Evolutionary conservation across 23 red algal genomes (phyloP).

Genomic region (Pyropia yezoensis): DNA sequence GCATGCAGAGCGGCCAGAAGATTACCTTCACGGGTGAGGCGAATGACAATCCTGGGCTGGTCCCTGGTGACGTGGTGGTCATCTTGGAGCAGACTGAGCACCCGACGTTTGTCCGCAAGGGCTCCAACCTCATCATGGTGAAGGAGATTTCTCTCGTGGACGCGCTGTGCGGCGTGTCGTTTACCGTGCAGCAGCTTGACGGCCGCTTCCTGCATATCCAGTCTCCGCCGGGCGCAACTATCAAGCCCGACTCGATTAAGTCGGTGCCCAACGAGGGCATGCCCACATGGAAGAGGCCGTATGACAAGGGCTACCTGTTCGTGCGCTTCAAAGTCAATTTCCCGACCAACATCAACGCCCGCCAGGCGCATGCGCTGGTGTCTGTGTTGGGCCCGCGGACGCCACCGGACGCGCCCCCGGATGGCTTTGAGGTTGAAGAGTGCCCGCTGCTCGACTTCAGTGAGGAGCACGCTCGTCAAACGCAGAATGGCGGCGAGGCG

Average conservation of each 20-base stretch:
- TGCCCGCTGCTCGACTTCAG: conserved; percentile 63
- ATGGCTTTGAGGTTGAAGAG: conserved; percentile 49
- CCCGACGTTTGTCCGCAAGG: conserved; percentile 58
- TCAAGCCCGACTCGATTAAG: conserved; percentile 74
- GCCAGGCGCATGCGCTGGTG: conserved; percentile 40
- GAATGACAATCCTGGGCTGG: conserved; percentile 71
- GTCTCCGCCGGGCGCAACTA: conserved; percentile 39
- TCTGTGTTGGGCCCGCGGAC: conserved; percentile 68
- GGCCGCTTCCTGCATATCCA: conserved; percentile 54
- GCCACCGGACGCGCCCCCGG: conserved; percentile 6
- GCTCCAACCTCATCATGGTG: conserved; percentile 64
- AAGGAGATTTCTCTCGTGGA: conserved; percentile 70
- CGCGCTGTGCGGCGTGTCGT: conserved; percentile 66
- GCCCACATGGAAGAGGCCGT: conserved; percentile 76
- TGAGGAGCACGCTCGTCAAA: conserved; percentile 36
- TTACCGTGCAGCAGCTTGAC: conserved; percentile 78
- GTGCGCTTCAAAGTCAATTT: conserved; percentile 85
- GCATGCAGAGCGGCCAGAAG: conserved; percentile 91
- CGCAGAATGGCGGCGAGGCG: conserved; percentile 26
- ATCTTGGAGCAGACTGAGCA: conserved; percentile 90
- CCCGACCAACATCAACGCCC: conserved; percentile 24
- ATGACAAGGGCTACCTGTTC: conserved; percentile 79
- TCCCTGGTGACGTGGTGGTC: conserved; percentile 90
- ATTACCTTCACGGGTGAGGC: conserved; percentile 94
- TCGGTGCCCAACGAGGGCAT: conserved; percentile 92